Evolutionary conservation across 2,329 filamentous ascomycete genomes (phyloP).

Genomic region (Beauveria bassiana): DNA sequence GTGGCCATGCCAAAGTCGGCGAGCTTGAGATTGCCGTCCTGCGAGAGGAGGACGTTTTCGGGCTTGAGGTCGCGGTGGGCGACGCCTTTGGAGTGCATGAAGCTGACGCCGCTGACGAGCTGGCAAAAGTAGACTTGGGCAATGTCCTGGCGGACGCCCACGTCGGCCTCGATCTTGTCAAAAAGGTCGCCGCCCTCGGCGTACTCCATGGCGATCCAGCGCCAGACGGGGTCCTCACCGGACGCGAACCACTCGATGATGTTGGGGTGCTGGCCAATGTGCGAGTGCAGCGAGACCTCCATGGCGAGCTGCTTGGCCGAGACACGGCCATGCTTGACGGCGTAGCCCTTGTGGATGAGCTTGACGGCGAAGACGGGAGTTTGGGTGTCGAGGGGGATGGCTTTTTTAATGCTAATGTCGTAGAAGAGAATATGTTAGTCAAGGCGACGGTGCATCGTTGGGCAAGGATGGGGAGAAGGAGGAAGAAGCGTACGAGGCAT

Average conservation of each 20-base stretch:
- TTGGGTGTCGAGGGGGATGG: conserved; percentile 60
- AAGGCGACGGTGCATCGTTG: too few relatives aligned
- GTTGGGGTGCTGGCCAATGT: conserved; percentile 83
- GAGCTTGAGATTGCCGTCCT: conserved; percentile 80
- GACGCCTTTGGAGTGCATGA: conserved; percentile 93
- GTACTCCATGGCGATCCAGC: conserved; percentile 98
- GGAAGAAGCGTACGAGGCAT: conserved; percentile 68
- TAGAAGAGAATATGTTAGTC: neutral
- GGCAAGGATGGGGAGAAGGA: too few relatives aligned
- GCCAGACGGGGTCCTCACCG: conserved; percentile 79
- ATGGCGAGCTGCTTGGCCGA: conserved; percentile 83
- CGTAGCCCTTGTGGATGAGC: conserved; percentile 96
- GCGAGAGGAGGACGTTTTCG: conserved; percentile 87
- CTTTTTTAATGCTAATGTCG: conserved; percentile 75
- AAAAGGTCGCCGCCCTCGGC: conserved; percentile 94
- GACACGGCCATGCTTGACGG: conserved; percentile 79
- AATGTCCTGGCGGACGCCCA: conserved; percentile 88
- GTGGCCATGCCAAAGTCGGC: conserved; percentile 96
- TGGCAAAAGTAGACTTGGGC: conserved; percentile 96
- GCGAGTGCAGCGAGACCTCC: conserved; percentile 84
- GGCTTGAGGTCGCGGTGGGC: conserved; percentile 89
- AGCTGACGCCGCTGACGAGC: conserved; percentile 80
- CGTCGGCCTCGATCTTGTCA: conserved; percentile 98
- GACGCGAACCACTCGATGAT: conserved; percentile 88
- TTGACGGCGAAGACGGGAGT: conserved; percentile 91